phyloP scores from a whole-genome alignment of 148 eudicot species.

The Pouteria glomerata region DNA sequence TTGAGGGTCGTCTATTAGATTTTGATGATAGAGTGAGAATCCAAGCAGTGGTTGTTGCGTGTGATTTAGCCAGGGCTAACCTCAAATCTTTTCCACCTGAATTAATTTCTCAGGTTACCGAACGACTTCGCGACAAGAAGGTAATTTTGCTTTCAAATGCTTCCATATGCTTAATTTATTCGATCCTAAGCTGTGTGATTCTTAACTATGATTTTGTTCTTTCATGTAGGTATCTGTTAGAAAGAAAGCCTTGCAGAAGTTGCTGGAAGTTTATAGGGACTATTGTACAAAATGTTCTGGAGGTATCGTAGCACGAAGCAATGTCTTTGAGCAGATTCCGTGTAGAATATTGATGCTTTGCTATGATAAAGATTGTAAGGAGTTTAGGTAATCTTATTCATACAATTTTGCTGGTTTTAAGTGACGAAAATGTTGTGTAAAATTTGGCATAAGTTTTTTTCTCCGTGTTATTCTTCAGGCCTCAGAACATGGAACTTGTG shows the following conservation, averaged over 20 bases:
- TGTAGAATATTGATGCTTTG: constrained; percentile 75
- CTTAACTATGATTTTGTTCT: constrained; percentile 1
- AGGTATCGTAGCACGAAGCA: constrained; percentile 38
- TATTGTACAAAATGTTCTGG: constrained; percentile 68
- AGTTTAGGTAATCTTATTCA: constrained; percentile 53
- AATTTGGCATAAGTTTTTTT: not conserved
- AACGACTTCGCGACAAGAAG: constrained; percentile 91
- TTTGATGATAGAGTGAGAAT: constrained; percentile 76
- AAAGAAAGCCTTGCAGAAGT: constrained; percentile 67
- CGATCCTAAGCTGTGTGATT: not conserved
- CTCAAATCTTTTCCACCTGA: constrained; percentile 42
- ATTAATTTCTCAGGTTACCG: constrained; percentile 49
- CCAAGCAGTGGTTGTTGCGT: constrained; percentile 65
- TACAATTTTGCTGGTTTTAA: not conserved
- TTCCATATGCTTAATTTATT: not conserved
- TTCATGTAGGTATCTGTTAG: constrained; percentile 63
- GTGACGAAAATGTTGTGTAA: not conserved
- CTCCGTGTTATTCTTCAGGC: constrained; percentile 41
- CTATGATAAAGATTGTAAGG: constrained; percentile 68
- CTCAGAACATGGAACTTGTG: constrained; percentile 67
- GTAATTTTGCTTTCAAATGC: constrained; percentile 25
- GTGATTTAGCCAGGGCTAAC: constrained; percentile 65
- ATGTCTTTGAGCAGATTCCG: constrained; percentile 74
- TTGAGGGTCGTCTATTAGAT: constrained; percentile 73
- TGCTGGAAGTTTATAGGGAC: constrained; percentile 73